A percentile compares a stretch with the other conserved stretches of the same genome.
Evolutionary conservation across 1,284 basidiomycete genomes (phyloP).

Genomic region (Heterobasidion occidentale): DNA sequence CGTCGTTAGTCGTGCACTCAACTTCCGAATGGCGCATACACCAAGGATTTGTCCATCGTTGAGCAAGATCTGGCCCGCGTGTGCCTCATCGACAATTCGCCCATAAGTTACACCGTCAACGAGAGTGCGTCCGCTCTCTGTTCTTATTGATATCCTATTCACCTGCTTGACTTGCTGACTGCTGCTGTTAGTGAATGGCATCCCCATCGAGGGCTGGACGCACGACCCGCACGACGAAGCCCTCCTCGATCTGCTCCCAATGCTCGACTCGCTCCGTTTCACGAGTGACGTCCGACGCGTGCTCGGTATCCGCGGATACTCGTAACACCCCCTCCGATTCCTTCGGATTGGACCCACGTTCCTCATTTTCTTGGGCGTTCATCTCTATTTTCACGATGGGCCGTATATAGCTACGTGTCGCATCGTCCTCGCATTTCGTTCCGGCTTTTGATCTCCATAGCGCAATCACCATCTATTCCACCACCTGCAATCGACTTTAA

Average conservation of each 20-base stretch:
- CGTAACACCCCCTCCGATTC: not conserved
- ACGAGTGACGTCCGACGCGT: constrained; percentile 93
- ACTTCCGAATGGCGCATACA: constrained; percentile 87
- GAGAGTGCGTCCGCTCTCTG: constrained; percentile 54
- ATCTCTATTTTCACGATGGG: not conserved
- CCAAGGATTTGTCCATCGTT: constrained; percentile 86
- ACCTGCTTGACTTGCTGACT: constrained; percentile 1
- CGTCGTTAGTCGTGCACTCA: constrained; percentile 76
- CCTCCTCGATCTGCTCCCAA: constrained; percentile 88
- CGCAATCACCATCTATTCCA: not conserved
- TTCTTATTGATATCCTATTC: not conserved
- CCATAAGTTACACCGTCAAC: constrained; percentile 87
- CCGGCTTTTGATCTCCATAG: not conserved
- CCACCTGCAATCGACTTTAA: not conserved
- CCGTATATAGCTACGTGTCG: not conserved
- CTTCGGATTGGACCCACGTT: not conserved
- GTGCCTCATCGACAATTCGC: constrained; percentile 95
- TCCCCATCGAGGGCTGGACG: constrained; percentile 99
- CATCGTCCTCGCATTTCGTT: not conserved
- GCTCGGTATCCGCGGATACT: constrained; percentile 71
- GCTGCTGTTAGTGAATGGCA: constrained; percentile 70
- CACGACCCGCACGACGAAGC: constrained; percentile 97
- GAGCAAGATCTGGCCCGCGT: constrained; percentile 87
- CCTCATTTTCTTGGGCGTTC: not conserved
- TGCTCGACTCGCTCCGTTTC: constrained; percentile 93